Evolutionary conservation across 2,329 filamentous ascomycete species (phyloP), one percentile per base, ranked within the genome.

Genomic region (Pseudogymnoascus sp.): DNA sequence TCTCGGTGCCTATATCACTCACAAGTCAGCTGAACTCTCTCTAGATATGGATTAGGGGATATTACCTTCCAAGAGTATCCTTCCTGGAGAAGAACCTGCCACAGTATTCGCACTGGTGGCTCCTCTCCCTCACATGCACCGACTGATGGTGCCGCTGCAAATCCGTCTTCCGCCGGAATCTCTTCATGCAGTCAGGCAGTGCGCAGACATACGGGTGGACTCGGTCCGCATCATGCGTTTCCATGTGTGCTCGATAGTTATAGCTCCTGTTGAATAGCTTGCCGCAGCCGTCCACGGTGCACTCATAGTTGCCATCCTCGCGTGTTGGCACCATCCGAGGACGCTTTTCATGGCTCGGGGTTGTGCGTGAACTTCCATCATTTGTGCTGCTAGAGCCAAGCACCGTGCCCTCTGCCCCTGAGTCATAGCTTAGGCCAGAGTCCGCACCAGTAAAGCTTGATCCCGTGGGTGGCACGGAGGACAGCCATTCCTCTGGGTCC

Each of bases 211-310:
- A 88, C 0, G 86, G 85, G 68, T 89, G 89, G 67, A 84, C 83
- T 61, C 88, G 81, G 62, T 83, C 81, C 12, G 89, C 85, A 69
- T 94, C 85, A 70, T 96, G 91, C 1, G 86, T 92, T 69, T 92
- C 87, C 80, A 92, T 81, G 72, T 96, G 91, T 30, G 90, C 88
- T 69, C 89, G 91, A 75, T 87, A 90, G 74, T 96, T 96, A 76
- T 93, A 95, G 68, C 84, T 87, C 64, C 91, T 80, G 65, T 89
- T 90, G 71, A 96, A 96, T 14, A 87, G 81, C 72, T 88, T 90
- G 6, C 87, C 86, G 70, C 91, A 96, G 1, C 85, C 79, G 62
- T 85, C 80, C 35, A 85, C 77, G 60, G 79, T 77, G 70, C 91
- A 96, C 47, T 54, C 47, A 34, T 54, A 54, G 16, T 54, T 54